Evolutionary conservation across 1,284 basidiomycete genomes (phyloP), one percentile per base, ranked within the genome.

Genomic region (Takashimella tepidaria): DNA sequence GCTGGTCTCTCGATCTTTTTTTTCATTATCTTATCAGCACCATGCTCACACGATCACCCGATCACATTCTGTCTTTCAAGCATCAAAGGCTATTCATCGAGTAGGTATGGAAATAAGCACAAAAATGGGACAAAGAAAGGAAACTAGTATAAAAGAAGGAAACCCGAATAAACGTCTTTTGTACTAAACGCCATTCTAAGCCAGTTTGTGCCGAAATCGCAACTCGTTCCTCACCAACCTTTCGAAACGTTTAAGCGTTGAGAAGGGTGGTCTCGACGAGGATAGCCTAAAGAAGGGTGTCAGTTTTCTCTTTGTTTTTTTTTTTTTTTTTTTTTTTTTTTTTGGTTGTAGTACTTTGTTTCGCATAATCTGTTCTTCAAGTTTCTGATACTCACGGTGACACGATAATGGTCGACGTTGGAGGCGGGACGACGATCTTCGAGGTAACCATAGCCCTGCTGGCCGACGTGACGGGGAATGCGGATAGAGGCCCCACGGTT

Each of bases 381-480:
- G 12, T 20, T 22, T n/a, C n/a, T n/a, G n/a, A 4, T 4, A 45
- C 46, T 50, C 24, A 51, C 52, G 47, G 56, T 90, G 54, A 92
- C 89, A 59, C 87, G 86, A 76, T 92, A 93, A 26, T 90, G 88
- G 76, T 93, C 89, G 66, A 97, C 89, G 83, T 98, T 98, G 72
- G 92, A 97, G 51, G 95, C 95, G 31, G 93, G 92, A 63, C 93
- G 89, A 64, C 92, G 84, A 79, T 95, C 92, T 77, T 97, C 93
- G 66, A 98, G 79, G 82, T 99, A 99, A 43, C 96, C 95, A 73
- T 86, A 89, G 59, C 93, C 93, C 78, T 93, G 86, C 31, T 87
- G 81, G 55, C 87, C 88, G 66, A 96, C 92, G 76, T 95, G 90
- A 68, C 92, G 82, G 53, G 93, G 93, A 54, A 96, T 87, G 55